phyloP scores from a whole-genome alignment of 2,329 filamentous ascomycete species.

The Venturia pyrina region DNA sequence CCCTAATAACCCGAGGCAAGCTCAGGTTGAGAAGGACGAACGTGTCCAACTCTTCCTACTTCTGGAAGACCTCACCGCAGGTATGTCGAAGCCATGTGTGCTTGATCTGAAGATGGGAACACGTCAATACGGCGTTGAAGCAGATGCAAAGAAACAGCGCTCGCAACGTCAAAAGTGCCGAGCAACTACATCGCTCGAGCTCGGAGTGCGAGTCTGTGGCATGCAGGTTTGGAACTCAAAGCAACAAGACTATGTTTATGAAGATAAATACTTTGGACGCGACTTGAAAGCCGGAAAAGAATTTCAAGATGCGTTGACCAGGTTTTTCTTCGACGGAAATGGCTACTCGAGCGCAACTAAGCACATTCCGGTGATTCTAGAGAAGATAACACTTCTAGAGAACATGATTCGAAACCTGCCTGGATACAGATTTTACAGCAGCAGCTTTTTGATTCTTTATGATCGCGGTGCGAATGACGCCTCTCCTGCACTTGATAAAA shows the following conservation, averaged over 20 bases:
- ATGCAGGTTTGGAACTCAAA: constrained; percentile 92
- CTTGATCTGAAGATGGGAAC: constrained; percentile 99
- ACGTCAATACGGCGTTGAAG: constrained; percentile 89
- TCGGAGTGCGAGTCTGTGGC: constrained; percentile 89
- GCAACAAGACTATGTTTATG: constrained; percentile 78
- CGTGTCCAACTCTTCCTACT: constrained; percentile 89
- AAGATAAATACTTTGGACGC: constrained; percentile 95
- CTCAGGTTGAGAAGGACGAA: constrained; percentile 36
- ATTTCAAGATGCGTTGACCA: constrained; percentile 78
- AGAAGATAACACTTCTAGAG: constrained; percentile 75
- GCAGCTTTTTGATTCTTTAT: constrained; percentile 89
- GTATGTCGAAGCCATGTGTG: constrained; percentile 94
- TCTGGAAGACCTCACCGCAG: constrained; percentile 87
- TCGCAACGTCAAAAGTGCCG: constrained; percentile 91
- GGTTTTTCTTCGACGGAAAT: constrained; percentile 84
- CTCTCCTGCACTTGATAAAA: background rate
- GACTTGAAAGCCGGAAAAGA: constrained; percentile 77
- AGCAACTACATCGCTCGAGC: constrained; percentile 78
- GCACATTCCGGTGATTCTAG: constrained; percentile 79
- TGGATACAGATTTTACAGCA: constrained; percentile 91
- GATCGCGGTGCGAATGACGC: constrained; percentile 55
- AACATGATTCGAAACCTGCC: constrained; percentile 68
- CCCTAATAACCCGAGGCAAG: constrained; percentile 34
- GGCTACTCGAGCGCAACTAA: constrained; percentile 69
- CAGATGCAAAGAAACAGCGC: constrained; percentile 79